Base-by-base conservation (phyloP, 495 filamentous ascomycete species). In the Cryomyces minteri region DNA sequence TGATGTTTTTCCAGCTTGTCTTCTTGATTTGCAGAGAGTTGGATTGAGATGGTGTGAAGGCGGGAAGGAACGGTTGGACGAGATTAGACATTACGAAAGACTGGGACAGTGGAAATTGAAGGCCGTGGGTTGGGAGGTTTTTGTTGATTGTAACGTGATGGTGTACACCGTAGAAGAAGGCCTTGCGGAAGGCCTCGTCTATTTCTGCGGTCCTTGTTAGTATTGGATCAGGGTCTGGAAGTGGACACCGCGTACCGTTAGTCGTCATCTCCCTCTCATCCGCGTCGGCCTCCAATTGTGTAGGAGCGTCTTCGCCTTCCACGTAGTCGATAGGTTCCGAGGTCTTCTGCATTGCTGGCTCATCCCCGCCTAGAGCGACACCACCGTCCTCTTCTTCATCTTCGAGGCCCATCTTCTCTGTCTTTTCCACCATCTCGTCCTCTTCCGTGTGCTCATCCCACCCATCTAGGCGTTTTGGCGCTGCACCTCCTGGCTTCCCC, bases 1-100 rank as follows among this genome's bases (percentile, higher is more conserved):
- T 77, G 38, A 76, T 68, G 45, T 74, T 83, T 60, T 84, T 84
- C 71, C 78, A 81, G 57, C 71, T 79, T 5, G 79, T 79, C 59
- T 80, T 84, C 62, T 83, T 84, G 55, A 84, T 77, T 51, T 74
- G 71, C 32, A 82, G 68, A 25, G 64, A 73, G 29, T 74, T 67
- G 9, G 69, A 64, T 55, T 76, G 67, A 25, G 67, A 63, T 6
- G 66, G 61, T 8, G 65, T 70, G 53, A 64, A 74, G 43, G 71
- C 69, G 0, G 80, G 80, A 5, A 84, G 66, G 50, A 77, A 81
- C 7, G 80, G 80, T 4, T 77, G 73, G 31, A 81, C 71, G 39
- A 83, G 63, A 42, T 70, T 71, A 25, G 78, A 74, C 44, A 83
- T 75, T 54, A 82, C 62, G 8, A 71, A 68, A 0, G 80, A 82